These are phyloP conservation scores for Mycothermus thermophilus DNA, from an alignment of 495 filamentous ascomycete genomes.

Conservation along the genomic window DNA sequence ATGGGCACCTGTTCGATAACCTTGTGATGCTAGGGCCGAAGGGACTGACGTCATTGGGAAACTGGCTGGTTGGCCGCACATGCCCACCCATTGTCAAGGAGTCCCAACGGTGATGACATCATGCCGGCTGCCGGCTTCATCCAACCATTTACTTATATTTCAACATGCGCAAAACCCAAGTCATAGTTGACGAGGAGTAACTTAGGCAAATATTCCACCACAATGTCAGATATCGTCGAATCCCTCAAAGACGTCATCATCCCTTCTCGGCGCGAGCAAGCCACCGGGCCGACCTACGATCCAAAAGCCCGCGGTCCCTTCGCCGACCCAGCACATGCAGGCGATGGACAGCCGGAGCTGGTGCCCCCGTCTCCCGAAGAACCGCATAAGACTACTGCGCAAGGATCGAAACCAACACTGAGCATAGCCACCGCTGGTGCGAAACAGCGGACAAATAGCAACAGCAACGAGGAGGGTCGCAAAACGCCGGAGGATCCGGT, in stretches of 20 bases:
- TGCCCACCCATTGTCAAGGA: too few species aligned
- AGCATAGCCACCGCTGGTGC: slow-evolving; percentile 9
- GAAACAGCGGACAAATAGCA: slow-evolving; percentile 24
- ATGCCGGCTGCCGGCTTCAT: too few species aligned
- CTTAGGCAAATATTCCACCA: too few species aligned
- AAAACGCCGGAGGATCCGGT: slow-evolving; percentile 3
- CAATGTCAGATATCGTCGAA: slow-evolving; percentile 20
- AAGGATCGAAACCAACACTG: slow-evolving; percentile 2
- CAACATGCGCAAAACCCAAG: too few species aligned
- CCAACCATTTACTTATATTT: too few species aligned
- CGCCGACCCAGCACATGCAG: slow-evolving; percentile 3
- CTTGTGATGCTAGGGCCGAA: too few species aligned
- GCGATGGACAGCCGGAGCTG: background rate
- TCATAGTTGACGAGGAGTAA: too few species aligned
- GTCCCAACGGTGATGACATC: too few species aligned
- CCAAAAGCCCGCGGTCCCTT: slow-evolving; percentile 12
- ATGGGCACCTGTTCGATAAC: too few species aligned
- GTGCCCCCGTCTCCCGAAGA: slow-evolving; percentile 1
- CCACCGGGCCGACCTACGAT: slow-evolving; percentile 14
- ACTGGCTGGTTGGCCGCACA: too few species aligned
- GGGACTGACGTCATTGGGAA: too few species aligned
- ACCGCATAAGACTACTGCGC: background rate
- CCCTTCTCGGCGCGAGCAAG: slow-evolving; percentile 14
- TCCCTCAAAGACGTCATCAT: slow-evolving; percentile 15
- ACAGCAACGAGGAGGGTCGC: background rate